Evolutionary conservation across 176 grass and related monocot species (phyloP).

Genomic region (Aegilops bicornis): DNA sequence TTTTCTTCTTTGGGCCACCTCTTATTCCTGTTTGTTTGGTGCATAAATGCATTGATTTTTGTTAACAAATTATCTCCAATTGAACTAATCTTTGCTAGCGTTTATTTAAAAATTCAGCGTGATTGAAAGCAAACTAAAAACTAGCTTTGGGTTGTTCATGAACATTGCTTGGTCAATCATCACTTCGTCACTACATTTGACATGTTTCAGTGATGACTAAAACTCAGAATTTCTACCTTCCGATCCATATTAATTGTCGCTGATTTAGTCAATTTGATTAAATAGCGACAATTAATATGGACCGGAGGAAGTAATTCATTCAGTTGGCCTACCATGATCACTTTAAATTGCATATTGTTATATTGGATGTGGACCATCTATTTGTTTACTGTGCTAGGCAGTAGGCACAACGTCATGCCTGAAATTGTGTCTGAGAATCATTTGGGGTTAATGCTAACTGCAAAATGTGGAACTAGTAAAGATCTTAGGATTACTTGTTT

Average conservation of each 20-base stretch:
- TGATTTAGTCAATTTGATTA: too few relatives aligned
- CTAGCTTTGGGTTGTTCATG: not conserved
- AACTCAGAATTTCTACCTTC: not conserved
- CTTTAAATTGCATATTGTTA: not conserved
- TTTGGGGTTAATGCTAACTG: not conserved
- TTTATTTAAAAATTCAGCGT: not conserved
- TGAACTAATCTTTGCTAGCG: not conserved
- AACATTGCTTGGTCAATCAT: not conserved
- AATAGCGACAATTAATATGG: too few relatives aligned
- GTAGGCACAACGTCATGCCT: not conserved
- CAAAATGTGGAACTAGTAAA: not conserved
- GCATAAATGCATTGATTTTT: not conserved
- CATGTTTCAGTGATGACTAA: not conserved
- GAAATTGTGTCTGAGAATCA: not conserved
- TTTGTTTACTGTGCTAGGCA: not conserved
- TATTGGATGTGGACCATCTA: not conserved
- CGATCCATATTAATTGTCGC: too few relatives aligned
- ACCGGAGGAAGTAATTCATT: not conserved
- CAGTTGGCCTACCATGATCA: not conserved
- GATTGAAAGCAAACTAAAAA: not conserved
- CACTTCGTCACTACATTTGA: not conserved
- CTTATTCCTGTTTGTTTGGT: slow-evolving; percentile 11
- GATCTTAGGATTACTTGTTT: not conserved
- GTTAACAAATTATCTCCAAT: not conserved
- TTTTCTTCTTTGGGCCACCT: not conserved